Evolutionary conservation across 805 yeast species (phyloP).

Genomic region (Ogataea methanolica): DNA sequence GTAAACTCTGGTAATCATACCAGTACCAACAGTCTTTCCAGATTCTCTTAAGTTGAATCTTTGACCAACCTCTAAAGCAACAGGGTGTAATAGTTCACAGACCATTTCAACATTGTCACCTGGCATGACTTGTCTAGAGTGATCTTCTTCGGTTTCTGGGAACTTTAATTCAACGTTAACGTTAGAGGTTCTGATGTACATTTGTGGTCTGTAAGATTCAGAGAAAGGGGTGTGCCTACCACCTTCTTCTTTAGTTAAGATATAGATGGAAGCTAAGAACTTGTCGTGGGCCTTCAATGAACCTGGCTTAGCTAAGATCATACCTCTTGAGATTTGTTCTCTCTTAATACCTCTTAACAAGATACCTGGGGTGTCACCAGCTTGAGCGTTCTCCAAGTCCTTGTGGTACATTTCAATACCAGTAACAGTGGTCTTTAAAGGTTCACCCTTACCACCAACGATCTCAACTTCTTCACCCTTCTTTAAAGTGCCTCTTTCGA

Average conservation of each 20-base stretch:
- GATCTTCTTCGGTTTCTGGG: constrained; percentile 79
- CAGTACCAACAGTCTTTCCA: constrained; percentile 98
- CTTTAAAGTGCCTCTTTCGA: constrained; percentile 95
- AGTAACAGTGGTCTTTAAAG: constrained; percentile 90
- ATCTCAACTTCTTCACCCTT: constrained; percentile 98
- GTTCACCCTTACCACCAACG: constrained; percentile 84
- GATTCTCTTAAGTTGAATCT: constrained; percentile 99
- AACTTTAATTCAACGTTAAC: constrained; percentile 86
- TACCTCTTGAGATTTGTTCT: constrained; percentile 95
- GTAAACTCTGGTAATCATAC: constrained; percentile 77
- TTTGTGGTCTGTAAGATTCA: constrained; percentile 96
- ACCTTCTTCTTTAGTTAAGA: constrained; percentile 96
- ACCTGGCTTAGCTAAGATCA: constrained; percentile 93
- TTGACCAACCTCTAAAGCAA: constrained; percentile 93
- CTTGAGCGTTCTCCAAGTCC: constrained; percentile 95
- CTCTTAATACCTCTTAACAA: constrained; percentile 97
- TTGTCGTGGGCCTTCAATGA: constrained; percentile 89
- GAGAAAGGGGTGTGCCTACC: constrained; percentile 98
- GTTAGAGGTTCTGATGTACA: constrained; percentile 94
- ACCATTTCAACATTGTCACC: constrained; percentile 99
- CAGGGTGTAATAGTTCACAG: constrained; percentile 83
- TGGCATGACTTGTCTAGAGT: constrained; percentile 88
- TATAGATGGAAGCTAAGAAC: constrained; percentile 89
- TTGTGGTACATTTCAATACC: constrained; percentile 99
- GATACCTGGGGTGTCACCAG: constrained; percentile 99